Conservation (phyloP, 495 filamentous ascomycete genomes). For the Aspergillus ellipticus region DNA sequence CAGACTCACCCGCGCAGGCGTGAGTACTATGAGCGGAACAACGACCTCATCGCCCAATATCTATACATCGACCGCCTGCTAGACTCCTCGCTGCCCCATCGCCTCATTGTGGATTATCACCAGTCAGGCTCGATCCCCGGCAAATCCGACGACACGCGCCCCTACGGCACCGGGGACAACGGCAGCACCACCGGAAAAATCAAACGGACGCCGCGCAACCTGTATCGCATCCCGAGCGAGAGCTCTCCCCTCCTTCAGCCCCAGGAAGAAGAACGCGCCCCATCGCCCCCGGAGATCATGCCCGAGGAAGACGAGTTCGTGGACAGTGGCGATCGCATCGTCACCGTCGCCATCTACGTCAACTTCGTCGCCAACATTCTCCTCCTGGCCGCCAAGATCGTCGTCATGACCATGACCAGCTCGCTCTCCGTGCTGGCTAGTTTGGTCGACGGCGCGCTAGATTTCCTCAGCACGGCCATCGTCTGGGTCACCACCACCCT, state of each 20-base stretch:
- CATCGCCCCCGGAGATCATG: slow-evolving; percentile 31
- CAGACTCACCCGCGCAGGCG: slow-evolving; percentile 35
- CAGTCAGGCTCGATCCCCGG: slow-evolving; percentile 16
- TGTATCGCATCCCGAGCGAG: slow-evolving; percentile 74
- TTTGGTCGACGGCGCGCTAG: slow-evolving; percentile 82
- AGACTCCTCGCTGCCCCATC: slow-evolving; percentile 81
- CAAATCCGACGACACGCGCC: not conserved
- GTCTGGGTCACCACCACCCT: slow-evolving; percentile 77
- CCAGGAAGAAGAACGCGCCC: slow-evolving; percentile 28
- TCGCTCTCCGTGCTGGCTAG: slow-evolving; percentile 87
- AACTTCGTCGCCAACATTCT: slow-evolving; percentile 82
- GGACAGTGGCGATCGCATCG: slow-evolving; percentile 62
- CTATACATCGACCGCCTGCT: slow-evolving; percentile 88
- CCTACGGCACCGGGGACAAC: slow-evolving; percentile 15
- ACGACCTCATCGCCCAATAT: slow-evolving; percentile 80
- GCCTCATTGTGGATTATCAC: slow-evolving; percentile 81
- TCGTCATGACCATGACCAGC: slow-evolving; percentile 70
- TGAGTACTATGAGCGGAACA: slow-evolving; percentile 79
- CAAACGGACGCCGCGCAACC: slow-evolving; percentile 74
- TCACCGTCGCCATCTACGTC: slow-evolving; percentile 76
- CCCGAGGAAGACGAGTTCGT: slow-evolving; percentile 49
- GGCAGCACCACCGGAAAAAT: slow-evolving; percentile 38
- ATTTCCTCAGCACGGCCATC: slow-evolving; percentile 83
- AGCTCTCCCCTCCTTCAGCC: slow-evolving; percentile 56
- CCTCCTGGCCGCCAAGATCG: slow-evolving; percentile 75